Base-by-base conservation (phyloP, 345 rosid species). In the Lepidium aucheri region DNA sequence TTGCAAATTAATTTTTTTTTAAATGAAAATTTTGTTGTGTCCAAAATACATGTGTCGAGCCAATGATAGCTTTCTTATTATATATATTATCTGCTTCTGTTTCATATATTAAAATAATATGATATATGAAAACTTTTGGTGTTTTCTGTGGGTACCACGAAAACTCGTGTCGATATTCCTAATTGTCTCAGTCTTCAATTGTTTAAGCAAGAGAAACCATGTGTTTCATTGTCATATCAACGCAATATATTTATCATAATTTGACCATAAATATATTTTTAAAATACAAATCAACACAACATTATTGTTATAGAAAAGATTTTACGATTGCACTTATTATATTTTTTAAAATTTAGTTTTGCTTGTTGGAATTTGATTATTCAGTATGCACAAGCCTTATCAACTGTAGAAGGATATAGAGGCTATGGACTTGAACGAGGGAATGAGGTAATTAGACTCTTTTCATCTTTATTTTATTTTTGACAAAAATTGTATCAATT, bases 311-410 rank as follows among this genome's bases (percentile, higher is more conserved):
- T 24, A 24, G 26, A 24, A 24, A 4, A 24, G 26, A 24, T 24
- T 24, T 24, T 24, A 24, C 26, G 26, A 24, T 24, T 24, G 26
- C 26, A 2, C 26, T 1, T 24, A 24, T 24, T 24, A 24, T 24
- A 24, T 0, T 24, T 3, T 24, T 1, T 20, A 20, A 20, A 1
- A 20, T 20, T 20, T 20, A 20, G 22, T 20, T 20, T 20, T 24
- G 3, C 26, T 24, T 24, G 30, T 50, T 72, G n/a, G 30, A 10
- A 52, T 34, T 52, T 73, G 43, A 33, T 69, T 51, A 53, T 67
- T 74, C 81, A 89, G 94, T 83, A 72, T 62, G 86, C 84, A 15
- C 45, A n/a, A 43, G 82, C 70, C 17, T 70, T 89, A 24, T 89
- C 94, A 14, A 89, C 96, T 13, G 67, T 18, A n/a, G 50, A 63